Conservation (phyloP, 2,329 filamentous ascomycete genomes). For the Diaporthe batatas region DNA sequence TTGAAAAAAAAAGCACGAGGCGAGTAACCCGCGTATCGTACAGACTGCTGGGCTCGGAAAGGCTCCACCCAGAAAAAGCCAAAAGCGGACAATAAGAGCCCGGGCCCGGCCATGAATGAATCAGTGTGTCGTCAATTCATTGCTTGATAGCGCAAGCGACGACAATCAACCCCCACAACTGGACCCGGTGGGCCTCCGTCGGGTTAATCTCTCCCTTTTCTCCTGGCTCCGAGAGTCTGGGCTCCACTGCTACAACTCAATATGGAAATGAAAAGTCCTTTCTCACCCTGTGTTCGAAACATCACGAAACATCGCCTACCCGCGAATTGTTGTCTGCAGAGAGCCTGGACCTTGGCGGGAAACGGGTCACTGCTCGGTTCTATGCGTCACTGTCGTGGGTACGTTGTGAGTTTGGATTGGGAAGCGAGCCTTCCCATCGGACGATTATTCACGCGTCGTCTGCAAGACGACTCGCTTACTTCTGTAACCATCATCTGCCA, state of each 20-base stretch:
- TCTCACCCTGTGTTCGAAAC: conserved; percentile 19
- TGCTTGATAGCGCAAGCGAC: conserved; percentile 3
- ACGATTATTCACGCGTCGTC: neutral
- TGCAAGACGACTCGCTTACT: neutral
- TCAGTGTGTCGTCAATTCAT: conserved; percentile 10
- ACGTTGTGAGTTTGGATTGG: neutral
- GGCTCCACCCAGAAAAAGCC: neutral
- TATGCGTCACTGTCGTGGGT: neutral
- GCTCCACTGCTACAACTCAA: neutral
- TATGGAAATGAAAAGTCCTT: neutral
- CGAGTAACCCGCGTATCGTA: neutral
- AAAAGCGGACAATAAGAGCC: neutral
- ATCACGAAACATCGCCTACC: conserved; percentile 21
- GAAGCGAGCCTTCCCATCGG: neutral
- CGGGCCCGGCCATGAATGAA: conserved; percentile 8
- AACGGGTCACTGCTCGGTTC: neutral
- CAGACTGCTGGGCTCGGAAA: neutral
- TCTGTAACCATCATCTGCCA: neutral
- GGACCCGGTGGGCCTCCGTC: neutral
- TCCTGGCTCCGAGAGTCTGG: conserved; percentile 23
- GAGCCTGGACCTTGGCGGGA: conserved; percentile 5
- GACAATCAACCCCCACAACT: neutral
- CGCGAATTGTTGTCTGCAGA: conserved; percentile 7
- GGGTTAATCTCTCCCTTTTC: conserved; percentile 23
- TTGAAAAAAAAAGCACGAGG: neutral